These are phyloP conservation scores for Collybia sp. DNA, from an alignment of 768 basidiomycete genomes.

Conservation along the genomic window DNA sequence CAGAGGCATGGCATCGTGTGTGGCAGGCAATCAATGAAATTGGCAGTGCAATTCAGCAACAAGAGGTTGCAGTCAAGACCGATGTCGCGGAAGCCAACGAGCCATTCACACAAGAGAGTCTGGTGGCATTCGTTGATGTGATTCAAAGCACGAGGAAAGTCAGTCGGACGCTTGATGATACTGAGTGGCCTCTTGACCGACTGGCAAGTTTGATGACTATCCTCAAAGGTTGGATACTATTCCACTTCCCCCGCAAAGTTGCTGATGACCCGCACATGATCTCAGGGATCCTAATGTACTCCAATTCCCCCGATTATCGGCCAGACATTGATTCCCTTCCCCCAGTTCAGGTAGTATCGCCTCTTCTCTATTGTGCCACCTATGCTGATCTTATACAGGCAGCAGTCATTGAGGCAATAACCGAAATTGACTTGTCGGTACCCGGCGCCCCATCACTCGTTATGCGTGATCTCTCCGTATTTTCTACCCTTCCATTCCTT, in stretches of 20 bases:
- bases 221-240: conserved; percentile 51
- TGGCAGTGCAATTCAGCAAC: conserved; percentile 45
- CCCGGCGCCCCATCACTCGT: conserved; percentile 66
- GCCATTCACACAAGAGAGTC: conserved; percentile 80
- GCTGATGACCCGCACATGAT: conserved; percentile 1
- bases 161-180: conserved; percentile 39
- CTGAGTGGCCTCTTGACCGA: conserved; percentile 64
- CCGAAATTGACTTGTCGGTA: conserved; percentile 59
- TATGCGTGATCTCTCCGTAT: conserved; percentile 82
- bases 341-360: conserved; percentile 62
- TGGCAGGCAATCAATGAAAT: conserved; percentile 72
- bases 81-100: conserved; percentile 13
- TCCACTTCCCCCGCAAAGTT: neutral
- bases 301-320: conserved; percentile 79
- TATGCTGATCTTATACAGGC: conserved; percentile 34
- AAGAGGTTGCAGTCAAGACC: conserved; percentile 13
- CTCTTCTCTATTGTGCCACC: neutral
- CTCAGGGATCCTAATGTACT: conserved; percentile 73
- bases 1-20: conserved; percentile 48
- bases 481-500: conserved; percentile 80
- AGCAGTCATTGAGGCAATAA: conserved; percentile 67
- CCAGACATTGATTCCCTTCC: conserved; percentile 82
- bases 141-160: conserved; percentile 55
- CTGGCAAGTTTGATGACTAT: conserved; percentile 70
- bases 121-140: conserved; percentile 77